Base-by-base conservation (phyloP, 2,329 filamentous ascomycete genomes). In the Fusarium liriodendri region DNA sequence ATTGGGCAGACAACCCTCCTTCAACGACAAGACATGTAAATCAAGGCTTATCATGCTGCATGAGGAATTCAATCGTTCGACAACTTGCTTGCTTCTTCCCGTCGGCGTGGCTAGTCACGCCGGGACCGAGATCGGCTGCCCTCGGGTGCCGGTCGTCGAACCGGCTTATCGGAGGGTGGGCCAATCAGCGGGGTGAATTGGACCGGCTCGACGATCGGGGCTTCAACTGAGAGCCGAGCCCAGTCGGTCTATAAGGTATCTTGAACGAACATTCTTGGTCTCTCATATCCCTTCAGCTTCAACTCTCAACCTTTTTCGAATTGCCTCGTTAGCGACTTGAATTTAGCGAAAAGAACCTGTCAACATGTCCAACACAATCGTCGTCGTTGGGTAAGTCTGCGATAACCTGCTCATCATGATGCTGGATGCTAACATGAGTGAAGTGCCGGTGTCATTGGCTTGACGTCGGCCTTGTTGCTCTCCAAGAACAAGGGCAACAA, bases 401-500 rank as follows among this genome's bases (percentile, higher is more conserved):
- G 20, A 6, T 18, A 29, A 20, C 37, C 11, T 14, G 2, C 11
- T 54, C 50, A 20, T 32, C 18, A n/a, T 32, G 50, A 54, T 4
- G 3, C 6, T 11, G 18, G 27, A 33, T 38, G 33, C 54, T 73
- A 40, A 71, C 42, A 18, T 16, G 35, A 5, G 6, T 55, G 58
- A 61, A 85, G 84, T 25, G 87, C 87, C 50, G 87, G 87, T 33
- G 87, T 89, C 52, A 84, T 84, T 33, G 87, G 87, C 68, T 82
- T 89, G 67, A 89, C 87, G 16, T 84, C 85, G 50, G 87, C 87
- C 4, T 79, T 88, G 47, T 78, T 87, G 54, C 82, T 89, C 37
- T 83, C 87, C 7, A 86, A 82, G 74, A 82, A 82, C 75, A 81
- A 83, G 60, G 80, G 77, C 38, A 86, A 87, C 71, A 79, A 74